phyloP scores from a whole-genome alignment of 768 basidiomycete species.

The Trametes coccinea region DNA sequence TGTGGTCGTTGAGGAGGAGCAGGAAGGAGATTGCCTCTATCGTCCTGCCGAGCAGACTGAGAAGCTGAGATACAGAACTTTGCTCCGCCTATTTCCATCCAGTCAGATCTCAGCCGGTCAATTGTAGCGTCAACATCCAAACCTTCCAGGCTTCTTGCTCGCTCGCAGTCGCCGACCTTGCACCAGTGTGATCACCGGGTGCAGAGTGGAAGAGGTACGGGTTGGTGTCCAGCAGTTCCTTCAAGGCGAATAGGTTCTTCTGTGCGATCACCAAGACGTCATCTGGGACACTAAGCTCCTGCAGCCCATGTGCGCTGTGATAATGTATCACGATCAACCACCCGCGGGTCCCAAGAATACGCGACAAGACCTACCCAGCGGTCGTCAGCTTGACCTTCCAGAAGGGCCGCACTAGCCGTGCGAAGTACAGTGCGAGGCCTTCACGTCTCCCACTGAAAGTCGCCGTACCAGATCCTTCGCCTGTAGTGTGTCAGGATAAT shows the following conservation, averaged over 20 bases:
- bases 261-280: constrained; percentile 66
- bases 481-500: constrained; percentile 32
- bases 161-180: constrained; percentile 52
- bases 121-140: constrained; percentile 4
- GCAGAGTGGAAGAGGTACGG: constrained; percentile 83
- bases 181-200: constrained; percentile 65
- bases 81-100: constrained; percentile 66
- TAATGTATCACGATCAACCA: neutral
- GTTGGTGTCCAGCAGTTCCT: constrained; percentile 77
- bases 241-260: constrained; percentile 75
- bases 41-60: constrained; percentile 73
- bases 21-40: constrained; percentile 96
- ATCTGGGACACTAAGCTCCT: constrained; percentile 66
- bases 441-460: constrained; percentile 88
- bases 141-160: constrained; percentile 94
- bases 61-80: constrained; percentile 74
- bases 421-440: constrained; percentile 84
- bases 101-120: neutral
- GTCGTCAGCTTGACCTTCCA: constrained; percentile 84
- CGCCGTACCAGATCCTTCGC: constrained; percentile 69
- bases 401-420: constrained; percentile 79
- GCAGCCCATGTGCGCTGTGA: constrained; percentile 43
- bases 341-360: neutral
- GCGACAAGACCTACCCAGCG: constrained; percentile 48
- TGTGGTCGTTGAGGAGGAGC: constrained; percentile 88